Evolutionary conservation across 768 basidiomycete genomes (phyloP).

Genomic region (Candolleomyces eurysporus): DNA sequence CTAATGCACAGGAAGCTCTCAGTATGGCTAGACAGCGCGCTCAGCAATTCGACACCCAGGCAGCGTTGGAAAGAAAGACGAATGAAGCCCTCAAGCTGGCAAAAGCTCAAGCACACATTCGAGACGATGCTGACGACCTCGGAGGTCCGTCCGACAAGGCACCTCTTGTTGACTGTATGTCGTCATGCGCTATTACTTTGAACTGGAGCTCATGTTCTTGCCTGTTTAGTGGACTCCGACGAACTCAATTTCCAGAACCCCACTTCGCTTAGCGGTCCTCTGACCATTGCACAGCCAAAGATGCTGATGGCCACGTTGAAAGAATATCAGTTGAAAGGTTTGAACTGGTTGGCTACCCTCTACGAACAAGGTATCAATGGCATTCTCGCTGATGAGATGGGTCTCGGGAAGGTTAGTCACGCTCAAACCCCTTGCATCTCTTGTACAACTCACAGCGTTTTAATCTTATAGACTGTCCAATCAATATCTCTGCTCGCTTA

Average conservation of each 20-base stretch:
- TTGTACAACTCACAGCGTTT: background rate
- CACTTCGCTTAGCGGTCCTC: constrained; percentile 77
- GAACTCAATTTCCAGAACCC: constrained; percentile 99
- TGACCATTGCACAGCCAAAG: constrained; percentile 87
- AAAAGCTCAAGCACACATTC: constrained; percentile 49
- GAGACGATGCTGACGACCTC: constrained; percentile 41
- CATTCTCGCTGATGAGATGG: constrained; percentile 99
- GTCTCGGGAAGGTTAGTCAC: constrained; percentile 71
- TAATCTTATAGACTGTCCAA: constrained; percentile 76
- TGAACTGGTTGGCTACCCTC: constrained; percentile 96
- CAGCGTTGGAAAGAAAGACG: constrained; percentile 77
- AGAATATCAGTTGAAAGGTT: constrained; percentile 96
- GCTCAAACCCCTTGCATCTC: background rate
- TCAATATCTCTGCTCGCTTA: constrained; percentile 95
- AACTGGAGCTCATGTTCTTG: constrained; percentile 6
- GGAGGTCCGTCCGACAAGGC: constrained; percentile 27
- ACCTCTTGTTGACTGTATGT: constrained; percentile 73
- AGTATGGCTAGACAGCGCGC: constrained; percentile 76
- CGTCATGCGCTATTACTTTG: background rate
- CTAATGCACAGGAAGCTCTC: constrained; percentile 89
- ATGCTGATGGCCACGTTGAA: constrained; percentile 97
- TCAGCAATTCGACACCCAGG: constrained; percentile 79
- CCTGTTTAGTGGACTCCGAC: constrained; percentile 78
- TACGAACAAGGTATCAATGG: constrained; percentile 99
- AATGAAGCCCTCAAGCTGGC: constrained; percentile 73